Conservation (phyloP, 331 rosid genomes). For the Prunus yedoensis region DNA sequence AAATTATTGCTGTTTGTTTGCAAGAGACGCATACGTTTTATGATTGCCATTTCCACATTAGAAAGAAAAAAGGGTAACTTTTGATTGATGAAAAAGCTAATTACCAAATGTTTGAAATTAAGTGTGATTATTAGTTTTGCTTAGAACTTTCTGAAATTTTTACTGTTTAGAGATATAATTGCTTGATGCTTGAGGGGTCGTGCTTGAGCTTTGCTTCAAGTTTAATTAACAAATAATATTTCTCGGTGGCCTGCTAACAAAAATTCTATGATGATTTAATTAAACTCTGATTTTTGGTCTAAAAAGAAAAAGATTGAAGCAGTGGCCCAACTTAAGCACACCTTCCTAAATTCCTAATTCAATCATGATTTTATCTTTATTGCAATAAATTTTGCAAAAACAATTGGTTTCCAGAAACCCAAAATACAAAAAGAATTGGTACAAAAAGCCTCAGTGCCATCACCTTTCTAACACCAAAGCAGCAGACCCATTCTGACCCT, state of each 20-base stretch:
- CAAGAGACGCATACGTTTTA: background rate
- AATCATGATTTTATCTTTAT: conserved; percentile 26
- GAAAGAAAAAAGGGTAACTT: background rate
- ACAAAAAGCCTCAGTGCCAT: background rate
- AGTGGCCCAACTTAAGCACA: conserved; percentile 36
- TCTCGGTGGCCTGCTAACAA: background rate
- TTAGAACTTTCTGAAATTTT: background rate
- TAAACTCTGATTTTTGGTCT: conserved; percentile 9
- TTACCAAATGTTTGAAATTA: background rate
- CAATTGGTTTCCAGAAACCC: background rate
- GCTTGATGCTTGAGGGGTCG: background rate
- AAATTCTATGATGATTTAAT: background rate
- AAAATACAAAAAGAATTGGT: conserved; percentile 2
- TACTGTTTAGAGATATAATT: background rate
- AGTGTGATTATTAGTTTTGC: background rate
- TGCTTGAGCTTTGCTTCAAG: background rate
- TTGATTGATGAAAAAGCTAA: background rate
- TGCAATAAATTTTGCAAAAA: conserved; percentile 9
- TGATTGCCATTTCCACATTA: background rate
- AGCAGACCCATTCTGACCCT: background rate
- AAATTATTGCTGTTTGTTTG: conserved; percentile 16
- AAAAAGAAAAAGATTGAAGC: background rate
- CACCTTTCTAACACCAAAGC: background rate
- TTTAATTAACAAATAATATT: background rate
- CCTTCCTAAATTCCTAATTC: conserved; percentile 38